These are phyloP conservation scores for Sarocladiaceae sp. DNA, from an alignment of 2,329 filamentous ascomycete genomes.

Conservation along the genomic window DNA sequence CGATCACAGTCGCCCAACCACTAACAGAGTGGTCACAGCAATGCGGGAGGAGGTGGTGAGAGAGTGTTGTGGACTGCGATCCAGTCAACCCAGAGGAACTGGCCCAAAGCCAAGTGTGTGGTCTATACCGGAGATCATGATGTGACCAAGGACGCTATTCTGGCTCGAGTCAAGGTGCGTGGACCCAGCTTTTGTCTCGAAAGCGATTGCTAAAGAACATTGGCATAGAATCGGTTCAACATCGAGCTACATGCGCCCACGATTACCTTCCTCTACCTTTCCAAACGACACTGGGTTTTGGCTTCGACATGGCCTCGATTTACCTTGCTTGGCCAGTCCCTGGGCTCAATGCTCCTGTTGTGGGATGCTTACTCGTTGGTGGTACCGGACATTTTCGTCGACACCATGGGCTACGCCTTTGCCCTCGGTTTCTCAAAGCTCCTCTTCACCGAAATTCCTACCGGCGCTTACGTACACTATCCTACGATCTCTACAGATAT, in stretches of 20 bases:
- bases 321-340: constrained; percentile 86
- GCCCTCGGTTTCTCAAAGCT: constrained; percentile 74
- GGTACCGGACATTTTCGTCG: constrained; percentile 88
- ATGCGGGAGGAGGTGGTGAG: constrained; percentile 93
- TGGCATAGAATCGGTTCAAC: constrained; percentile 71
- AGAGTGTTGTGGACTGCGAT: constrained; percentile 95
- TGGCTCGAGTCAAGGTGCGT: constrained; percentile 66
- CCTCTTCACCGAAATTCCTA: constrained; percentile 74
- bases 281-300: constrained; percentile 79
- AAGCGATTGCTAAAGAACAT: background rate
- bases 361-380: constrained; percentile 91
- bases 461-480: constrained; percentile 93
- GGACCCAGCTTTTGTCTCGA: too few species aligned
- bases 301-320: constrained; percentile 85
- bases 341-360: constrained; percentile 80
- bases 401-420: constrained; percentile 98
- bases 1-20: background rate
- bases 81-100: constrained; percentile 79
- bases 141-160: constrained; percentile 70
- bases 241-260: constrained; percentile 80
- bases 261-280: constrained; percentile 83
- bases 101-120: constrained; percentile 81
- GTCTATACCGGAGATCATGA: constrained; percentile 96
- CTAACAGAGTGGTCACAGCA: constrained; percentile 44
- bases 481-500: constrained; percentile 98